Evolutionary conservation across 768 basidiomycete genomes (phyloP).

Genomic region (Auricularia sp.): DNA sequence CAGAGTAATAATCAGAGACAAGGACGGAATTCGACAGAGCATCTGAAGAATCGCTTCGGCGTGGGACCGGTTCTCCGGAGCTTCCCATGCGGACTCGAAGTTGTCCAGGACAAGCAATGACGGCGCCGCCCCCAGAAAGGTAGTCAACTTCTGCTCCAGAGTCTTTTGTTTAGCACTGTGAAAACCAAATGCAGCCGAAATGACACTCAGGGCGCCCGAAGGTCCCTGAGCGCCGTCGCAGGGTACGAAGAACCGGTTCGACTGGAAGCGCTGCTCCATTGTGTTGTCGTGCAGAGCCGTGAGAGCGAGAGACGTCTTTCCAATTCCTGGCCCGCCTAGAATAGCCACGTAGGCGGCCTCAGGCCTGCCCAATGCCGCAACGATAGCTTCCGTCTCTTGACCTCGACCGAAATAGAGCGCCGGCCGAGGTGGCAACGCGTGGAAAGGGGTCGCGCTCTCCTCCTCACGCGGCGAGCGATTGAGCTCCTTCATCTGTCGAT

Average conservation of each 20-base stretch:
- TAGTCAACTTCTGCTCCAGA: neutral
- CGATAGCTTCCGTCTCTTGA: neutral
- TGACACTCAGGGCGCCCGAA: neutral
- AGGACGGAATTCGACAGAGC: neutral
- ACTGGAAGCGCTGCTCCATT: slow-evolving; percentile 16
- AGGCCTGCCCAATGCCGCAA: neutral
- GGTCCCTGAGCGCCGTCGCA: slow-evolving; percentile 14
- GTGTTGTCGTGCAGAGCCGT: slow-evolving; percentile 19
- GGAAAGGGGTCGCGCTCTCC: neutral
- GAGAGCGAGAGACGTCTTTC: slow-evolving; percentile 29
- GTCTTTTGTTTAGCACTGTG: neutral
- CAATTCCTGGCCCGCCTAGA: slow-evolving; percentile 26
- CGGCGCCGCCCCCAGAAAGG: slow-evolving; percentile 11
- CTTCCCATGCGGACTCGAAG: slow-evolving; percentile 1
- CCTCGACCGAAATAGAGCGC: neutral
- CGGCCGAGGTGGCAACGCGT: neutral
- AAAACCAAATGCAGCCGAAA: neutral
- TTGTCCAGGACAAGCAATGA: neutral
- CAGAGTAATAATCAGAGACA: neutral
- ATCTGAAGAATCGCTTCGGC: neutral
- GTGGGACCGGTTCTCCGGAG: neutral
- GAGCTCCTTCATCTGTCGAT: neutral
- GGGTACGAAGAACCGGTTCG: slow-evolving; percentile 22
- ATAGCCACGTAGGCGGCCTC: slow-evolving; percentile 8
- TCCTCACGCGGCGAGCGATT: neutral